These are phyloP conservation scores for Lithospermum erythrorhizon DNA, from an alignment of 257 asterid species.

Conservation along the genomic window DNA sequence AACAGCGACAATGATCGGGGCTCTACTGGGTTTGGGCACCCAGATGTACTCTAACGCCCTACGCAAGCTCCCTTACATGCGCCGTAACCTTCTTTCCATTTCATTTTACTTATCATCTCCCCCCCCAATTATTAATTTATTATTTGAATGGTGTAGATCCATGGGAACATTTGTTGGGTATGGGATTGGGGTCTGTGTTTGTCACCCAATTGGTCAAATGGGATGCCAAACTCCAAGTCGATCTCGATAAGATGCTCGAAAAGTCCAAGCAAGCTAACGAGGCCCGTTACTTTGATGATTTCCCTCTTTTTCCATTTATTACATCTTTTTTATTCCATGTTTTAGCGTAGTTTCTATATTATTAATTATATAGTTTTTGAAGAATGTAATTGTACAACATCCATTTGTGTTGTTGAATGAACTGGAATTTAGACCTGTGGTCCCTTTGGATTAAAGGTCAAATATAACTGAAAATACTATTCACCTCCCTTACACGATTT, in stretches of 20 bases:
- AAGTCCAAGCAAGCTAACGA: constrained; percentile 85
- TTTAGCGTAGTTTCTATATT: too few relatives aligned
- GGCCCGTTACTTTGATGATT: constrained; percentile 83
- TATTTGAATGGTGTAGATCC: constrained; percentile 28
- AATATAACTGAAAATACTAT: too few relatives aligned
- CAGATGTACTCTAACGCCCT: constrained; percentile 98
- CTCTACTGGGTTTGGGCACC: constrained; percentile 72
- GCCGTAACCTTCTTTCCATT: constrained; percentile 39
- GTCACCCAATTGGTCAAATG: constrained; percentile 82
- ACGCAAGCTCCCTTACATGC: constrained; percentile 97
- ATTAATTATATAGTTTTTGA: too few relatives aligned
- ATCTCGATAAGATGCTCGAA: constrained; percentile 71
- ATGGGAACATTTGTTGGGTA: constrained; percentile 96
- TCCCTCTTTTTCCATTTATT: too few relatives aligned
- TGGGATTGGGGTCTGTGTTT: constrained; percentile 80
- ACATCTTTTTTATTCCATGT: too few relatives aligned
- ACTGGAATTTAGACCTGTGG: too few relatives aligned
- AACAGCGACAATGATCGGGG: constrained; percentile 79
- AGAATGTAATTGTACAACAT: too few relatives aligned
- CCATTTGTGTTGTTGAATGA: too few relatives aligned
- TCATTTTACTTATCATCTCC: too few relatives aligned
- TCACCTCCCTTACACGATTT: too few relatives aligned
- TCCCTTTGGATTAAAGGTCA: too few relatives aligned
- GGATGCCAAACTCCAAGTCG: constrained; percentile 69
- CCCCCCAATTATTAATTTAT: too few relatives aligned